A percentile compares a stretch with the other conserved stretches of the same genome.
These are phyloP conservation scores for Glycine latifolia DNA, from an alignment of 306 rosid genomes.

Conservation along the genomic window DNA sequence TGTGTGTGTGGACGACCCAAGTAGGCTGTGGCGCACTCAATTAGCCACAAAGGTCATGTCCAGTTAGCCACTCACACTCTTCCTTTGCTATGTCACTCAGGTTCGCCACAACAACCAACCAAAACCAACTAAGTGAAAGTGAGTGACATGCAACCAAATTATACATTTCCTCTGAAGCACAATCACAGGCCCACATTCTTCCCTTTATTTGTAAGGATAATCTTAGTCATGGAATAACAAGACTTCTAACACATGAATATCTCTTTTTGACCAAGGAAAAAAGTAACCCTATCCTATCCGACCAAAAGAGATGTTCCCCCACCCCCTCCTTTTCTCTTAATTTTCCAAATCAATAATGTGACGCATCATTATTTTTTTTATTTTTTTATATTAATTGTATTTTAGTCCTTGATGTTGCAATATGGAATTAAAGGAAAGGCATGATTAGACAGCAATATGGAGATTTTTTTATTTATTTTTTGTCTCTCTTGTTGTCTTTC, in stretches of 20 bases:
- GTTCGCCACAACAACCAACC: slow-evolving; percentile 48
- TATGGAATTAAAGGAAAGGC: slow-evolving; percentile 31
- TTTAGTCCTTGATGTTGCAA: slow-evolving; percentile 23
- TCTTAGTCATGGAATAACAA: slow-evolving; percentile 35
- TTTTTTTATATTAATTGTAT: background rate
- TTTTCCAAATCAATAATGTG: slow-evolving; percentile 46
- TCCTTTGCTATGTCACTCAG: slow-evolving; percentile 18
- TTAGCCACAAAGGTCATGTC: slow-evolving; percentile 38
- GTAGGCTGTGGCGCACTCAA: slow-evolving; percentile 42
- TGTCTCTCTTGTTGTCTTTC: slow-evolving; percentile 9
- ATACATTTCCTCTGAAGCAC: slow-evolving; percentile 41
- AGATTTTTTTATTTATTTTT: background rate
- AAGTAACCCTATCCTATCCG: slow-evolving; percentile 54
- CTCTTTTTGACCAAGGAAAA: slow-evolving; percentile 50
- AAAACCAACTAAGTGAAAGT: slow-evolving; percentile 35
- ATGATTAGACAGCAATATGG: slow-evolving; percentile 41
- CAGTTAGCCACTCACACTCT: slow-evolving; percentile 34
- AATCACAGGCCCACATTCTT: slow-evolving; percentile 30
- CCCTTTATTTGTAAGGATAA: slow-evolving; percentile 30
- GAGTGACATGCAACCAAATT: slow-evolving; percentile 44
- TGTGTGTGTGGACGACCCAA: slow-evolving; percentile 10
- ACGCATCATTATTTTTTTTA: background rate
- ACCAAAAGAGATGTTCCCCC: slow-evolving; percentile 46
- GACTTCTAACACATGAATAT: slow-evolving; percentile 2
- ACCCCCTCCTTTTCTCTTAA: slow-evolving; percentile 36